Percentiles rank a stretch among this genome's conserved stretches.
These are phyloP conservation scores for Conringia planisiliqua DNA, from an alignment of 345 rosid species.

Conservation along the genomic window DNA sequence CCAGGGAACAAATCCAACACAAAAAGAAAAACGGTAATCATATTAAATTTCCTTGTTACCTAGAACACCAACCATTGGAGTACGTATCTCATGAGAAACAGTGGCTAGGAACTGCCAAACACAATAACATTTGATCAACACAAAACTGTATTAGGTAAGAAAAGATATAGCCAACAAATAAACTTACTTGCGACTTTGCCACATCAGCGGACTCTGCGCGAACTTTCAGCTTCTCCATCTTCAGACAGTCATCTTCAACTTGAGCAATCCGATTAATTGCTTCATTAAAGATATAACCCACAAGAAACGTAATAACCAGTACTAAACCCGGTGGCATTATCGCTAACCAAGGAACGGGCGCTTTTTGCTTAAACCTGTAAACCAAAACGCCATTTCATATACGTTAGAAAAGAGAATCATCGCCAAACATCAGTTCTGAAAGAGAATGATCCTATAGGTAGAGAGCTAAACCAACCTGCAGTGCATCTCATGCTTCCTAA, in stretches of 20 bases:
- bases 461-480: constrained; percentile 88
- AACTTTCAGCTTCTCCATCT: constrained; percentile 80
- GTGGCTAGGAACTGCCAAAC: constrained; percentile 74
- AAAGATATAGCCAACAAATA: too few species aligned
- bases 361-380: constrained; percentile 74
- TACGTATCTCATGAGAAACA: constrained; percentile 96
- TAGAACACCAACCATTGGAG: constrained; percentile 85
- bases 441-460: neutral
- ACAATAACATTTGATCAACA: too few species aligned
- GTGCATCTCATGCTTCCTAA: constrained; percentile 86
- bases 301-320: constrained; percentile 66
- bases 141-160: too few species aligned
- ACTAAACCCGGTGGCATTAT: constrained; percentile 55
- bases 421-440: too few species aligned
- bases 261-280: constrained; percentile 68
- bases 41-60: neutral
- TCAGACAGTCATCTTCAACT: constrained; percentile 69
- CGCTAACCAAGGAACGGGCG: constrained; percentile 77
- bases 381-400: constrained; percentile 2
- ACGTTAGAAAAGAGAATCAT: constrained; percentile 9
- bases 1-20: neutral
- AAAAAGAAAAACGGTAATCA: too few species aligned
- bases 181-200: constrained; percentile 96
- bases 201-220: constrained; percentile 98
- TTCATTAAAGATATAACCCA: constrained; percentile 69